Evolutionary conservation across 1,284 basidiomycete genomes (phyloP).

Genomic region (Cystobasidiaceae sp.): DNA sequence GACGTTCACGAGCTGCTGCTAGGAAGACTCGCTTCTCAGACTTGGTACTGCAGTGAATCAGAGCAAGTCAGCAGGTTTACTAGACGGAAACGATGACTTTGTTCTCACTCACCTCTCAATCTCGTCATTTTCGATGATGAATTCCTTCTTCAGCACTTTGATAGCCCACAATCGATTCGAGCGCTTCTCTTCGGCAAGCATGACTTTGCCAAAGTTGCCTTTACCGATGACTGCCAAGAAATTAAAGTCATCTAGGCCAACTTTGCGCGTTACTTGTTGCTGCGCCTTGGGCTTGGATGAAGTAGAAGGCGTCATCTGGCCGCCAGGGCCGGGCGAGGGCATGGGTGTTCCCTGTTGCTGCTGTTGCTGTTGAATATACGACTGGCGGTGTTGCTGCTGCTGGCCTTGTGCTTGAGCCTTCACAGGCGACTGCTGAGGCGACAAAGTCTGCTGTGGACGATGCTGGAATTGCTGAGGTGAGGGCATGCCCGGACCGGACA

Average conservation of each 20-base stretch:
- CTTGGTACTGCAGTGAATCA: slow-evolving; percentile 68
- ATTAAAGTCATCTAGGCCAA: slow-evolving; percentile 97
- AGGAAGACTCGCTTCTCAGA: slow-evolving; percentile 99
- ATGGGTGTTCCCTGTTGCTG: too few relatives aligned
- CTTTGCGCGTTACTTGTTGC: slow-evolving; percentile 61
- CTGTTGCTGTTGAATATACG: slow-evolving; percentile 43
- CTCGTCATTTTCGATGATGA: slow-evolving; percentile 99
- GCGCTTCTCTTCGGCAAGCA: slow-evolving; percentile 98
- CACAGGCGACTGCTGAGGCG: slow-evolving; percentile 33
- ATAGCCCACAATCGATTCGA: slow-evolving; percentile 89
- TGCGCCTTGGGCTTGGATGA: slow-evolving; percentile 13
- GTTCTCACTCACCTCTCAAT: slow-evolving; percentile 74
- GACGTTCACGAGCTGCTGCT: slow-evolving; percentile 88
- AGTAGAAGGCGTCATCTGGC: slow-evolving; percentile 16
- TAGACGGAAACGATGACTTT: too few relatives aligned
- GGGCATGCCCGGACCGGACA: too few relatives aligned
- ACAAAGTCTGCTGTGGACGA: slow-evolving; percentile 33
- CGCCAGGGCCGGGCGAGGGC: slow-evolving; percentile 42
- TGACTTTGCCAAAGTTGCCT: slow-evolving; percentile 99
- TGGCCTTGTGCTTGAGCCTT: slow-evolving; percentile 20
- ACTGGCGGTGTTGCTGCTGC: slow-evolving; percentile 33
- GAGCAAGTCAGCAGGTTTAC: too few relatives aligned
- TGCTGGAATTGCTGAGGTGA: slow-evolving; percentile 25
- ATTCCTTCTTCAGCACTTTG: slow-evolving; percentile 99
- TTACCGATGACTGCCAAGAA: slow-evolving; percentile 98